A percentile compares a stretch with the other conserved stretches of the same genome.
Evolutionary conservation across 73 alveolate genomes (phyloP).

Genomic region (Diophrys appendiculata): DNA sequence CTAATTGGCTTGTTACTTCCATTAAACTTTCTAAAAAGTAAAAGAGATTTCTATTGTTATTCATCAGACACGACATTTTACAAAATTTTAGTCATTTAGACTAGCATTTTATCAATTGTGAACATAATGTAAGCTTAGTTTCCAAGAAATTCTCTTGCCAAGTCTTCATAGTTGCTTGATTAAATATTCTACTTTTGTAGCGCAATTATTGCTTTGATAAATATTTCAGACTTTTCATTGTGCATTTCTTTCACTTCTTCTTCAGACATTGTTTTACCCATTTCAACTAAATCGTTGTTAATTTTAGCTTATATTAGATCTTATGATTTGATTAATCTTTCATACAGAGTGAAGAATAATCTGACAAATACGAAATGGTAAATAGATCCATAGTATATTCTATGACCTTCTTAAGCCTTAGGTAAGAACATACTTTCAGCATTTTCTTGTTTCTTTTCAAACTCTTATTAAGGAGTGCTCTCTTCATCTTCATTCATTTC

Average conservation of each 20-base stretch:
- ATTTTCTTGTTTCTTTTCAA: background rate
- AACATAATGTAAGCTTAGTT: background rate
- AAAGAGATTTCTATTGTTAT: background rate
- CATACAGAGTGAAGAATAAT: constrained; percentile 43
- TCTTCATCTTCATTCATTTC: constrained; percentile 4
- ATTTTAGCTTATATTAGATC: background rate
- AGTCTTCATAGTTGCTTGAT: background rate
- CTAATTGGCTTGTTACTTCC: background rate
- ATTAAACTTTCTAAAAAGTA: background rate
- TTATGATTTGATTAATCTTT: constrained; percentile 32
- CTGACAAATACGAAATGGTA: constrained; percentile 32
- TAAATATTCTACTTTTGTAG: background rate
- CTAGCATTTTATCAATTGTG: background rate
- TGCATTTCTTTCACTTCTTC: too few relatives aligned
- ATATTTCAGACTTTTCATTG: too few relatives aligned
- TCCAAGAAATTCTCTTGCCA: background rate
- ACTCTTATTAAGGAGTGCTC: background rate
- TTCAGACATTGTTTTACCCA: too few relatives aligned
- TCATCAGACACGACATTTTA: background rate
- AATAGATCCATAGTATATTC: constrained; percentile 23
- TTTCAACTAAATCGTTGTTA: too few relatives aligned
- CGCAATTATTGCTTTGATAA: background rate
- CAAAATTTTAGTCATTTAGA: too few relatives aligned
- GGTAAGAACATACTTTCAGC: constrained; percentile 25
- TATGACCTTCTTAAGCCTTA: constrained; percentile 18